phyloP scores from a whole-genome alignment of 495 filamentous ascomycete genomes.

The Trichoderma erinaceum region DNA sequence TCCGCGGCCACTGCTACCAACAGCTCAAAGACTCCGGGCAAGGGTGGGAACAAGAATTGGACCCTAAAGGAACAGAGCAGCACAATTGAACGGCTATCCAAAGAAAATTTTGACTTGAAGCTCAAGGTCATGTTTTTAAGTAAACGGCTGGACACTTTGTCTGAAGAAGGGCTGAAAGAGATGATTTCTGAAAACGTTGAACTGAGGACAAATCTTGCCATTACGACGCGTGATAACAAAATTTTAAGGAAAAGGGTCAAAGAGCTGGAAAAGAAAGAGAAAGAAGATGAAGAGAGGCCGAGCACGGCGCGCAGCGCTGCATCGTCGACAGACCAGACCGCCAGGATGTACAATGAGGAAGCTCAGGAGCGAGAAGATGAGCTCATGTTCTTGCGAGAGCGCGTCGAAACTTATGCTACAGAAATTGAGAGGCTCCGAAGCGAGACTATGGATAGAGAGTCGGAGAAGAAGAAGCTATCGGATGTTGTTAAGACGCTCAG shows the following conservation, averaged over 20 bases:
- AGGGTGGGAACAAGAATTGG: constrained; percentile 68
- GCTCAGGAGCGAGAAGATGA: constrained; percentile 78
- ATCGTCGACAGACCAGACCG: constrained; percentile 45
- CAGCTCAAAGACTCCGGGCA: constrained; percentile 43
- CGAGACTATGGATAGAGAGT: constrained; percentile 67
- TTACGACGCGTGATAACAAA: constrained; percentile 84
- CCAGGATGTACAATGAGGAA: constrained; percentile 44
- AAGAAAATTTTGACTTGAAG: constrained; percentile 96
- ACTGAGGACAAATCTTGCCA: constrained; percentile 79
- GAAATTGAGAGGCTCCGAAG: constrained; percentile 75
- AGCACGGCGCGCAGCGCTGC: constrained; percentile 45
- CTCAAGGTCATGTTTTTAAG: constrained; percentile 96
- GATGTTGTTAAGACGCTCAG: constrained; percentile 70
- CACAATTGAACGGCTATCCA: constrained; percentile 89
- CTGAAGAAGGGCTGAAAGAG: constrained; percentile 93
- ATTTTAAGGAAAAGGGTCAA: constrained; percentile 67
- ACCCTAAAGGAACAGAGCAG: constrained; percentile 96
- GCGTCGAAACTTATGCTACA: constrained; percentile 71
- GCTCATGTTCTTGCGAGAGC: constrained; percentile 72
- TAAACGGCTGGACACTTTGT: constrained; percentile 84
- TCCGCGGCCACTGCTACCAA: constrained; percentile 44
- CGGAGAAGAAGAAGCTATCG: constrained; percentile 73
- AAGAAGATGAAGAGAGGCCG: constrained; percentile 61
- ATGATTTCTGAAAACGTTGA: constrained; percentile 97
- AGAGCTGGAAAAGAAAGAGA: constrained; percentile 77